Percentiles rank a stretch among this genome's conserved stretches.
phyloP scores from a whole-genome alignment of 2,329 filamentous ascomycete genomes.

The Blumeria graminis region DNA sequence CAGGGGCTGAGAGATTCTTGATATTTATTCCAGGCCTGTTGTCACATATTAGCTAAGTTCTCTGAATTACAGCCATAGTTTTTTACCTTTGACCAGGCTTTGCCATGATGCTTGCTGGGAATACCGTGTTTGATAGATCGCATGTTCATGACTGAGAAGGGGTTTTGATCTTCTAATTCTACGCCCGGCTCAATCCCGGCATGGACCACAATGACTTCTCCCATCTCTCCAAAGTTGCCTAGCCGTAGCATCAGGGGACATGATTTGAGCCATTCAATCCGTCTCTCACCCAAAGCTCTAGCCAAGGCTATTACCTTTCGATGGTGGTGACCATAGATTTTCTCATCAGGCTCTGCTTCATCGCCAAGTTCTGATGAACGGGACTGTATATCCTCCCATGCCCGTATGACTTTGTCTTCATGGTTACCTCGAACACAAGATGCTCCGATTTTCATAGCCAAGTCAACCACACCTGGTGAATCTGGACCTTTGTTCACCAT shows the following conservation, averaged over 20 bases:
- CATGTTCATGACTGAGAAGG: conserved; percentile 80
- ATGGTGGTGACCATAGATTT: conserved; percentile 11
- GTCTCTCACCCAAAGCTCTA: conserved; percentile 19
- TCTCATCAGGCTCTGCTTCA: conserved; percentile 10
- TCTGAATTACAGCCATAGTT: background rate
- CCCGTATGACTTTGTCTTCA: conserved; percentile 63
- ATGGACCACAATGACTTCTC: conserved; percentile 55
- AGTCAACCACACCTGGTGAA: conserved; percentile 50
- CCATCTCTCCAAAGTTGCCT: conserved; percentile 33
- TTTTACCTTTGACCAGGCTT: conserved; percentile 13
- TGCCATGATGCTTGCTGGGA: conserved; percentile 11
- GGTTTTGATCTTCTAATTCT: conserved; percentile 43
- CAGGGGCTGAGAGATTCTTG: conserved; percentile 18
- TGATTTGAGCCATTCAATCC: conserved; percentile 42
- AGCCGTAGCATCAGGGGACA: conserved; percentile 60
- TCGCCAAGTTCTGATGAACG: conserved; percentile 12
- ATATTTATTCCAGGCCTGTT: conserved; percentile 29
- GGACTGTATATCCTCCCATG: conserved; percentile 21
- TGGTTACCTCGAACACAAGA: conserved; percentile 79
- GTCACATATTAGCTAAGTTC: background rate
- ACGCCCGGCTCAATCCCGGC: conserved; percentile 63
- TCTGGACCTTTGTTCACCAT: conserved; percentile 73
- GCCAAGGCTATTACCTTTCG: conserved; percentile 11
- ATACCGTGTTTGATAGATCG: conserved; percentile 25
- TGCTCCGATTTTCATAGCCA: conserved; percentile 49